Base-by-base conservation (phyloP, 768 basidiomycete species). In the Leccinum broughii region DNA sequence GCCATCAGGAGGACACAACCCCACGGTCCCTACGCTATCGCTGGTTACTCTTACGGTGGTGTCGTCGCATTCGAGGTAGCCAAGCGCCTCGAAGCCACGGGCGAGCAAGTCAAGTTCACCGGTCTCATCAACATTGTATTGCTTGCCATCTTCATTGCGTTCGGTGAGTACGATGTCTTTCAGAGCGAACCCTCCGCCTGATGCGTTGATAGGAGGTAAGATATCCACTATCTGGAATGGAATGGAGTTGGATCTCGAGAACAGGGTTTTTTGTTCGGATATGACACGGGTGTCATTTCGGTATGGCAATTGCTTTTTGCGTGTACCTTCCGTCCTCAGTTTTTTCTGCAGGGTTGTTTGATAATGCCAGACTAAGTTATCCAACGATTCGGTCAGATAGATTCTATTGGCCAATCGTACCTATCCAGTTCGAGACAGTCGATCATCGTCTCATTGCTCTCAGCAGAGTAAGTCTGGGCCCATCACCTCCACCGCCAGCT, bases 261-360 rank as follows among this genome's bases (percentile, higher is more conserved):
- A 4, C 41, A 65, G 86, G 85, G 11, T 28, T 88, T 87, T 70
- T 72, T 89, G 9, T 89, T 88, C 59, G 87, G 88, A 62, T 90
- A 89, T 70, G 88, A 90, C 63, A 88, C 90, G 69, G 87, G 89
- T 71, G 85, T 90, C 57, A 89, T 89, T 62, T 89, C 88, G 57
- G 86, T 88, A 61, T 55, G 81, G 70, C 6, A 5, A 14, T 51
- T 37, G 20, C 20, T 3, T 59, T 28, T 52, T 34, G 13, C n/a
- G 15, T 56, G 44, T 58, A 41, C 20, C 57, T 56, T 55, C 17
- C 58, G 54, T 61, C 20, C 17, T 57, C 13, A 55, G 11, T 26
- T 15, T 15, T n/a, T 14, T 34, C 26, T 30, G 4, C 66, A 87
- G 84, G 90, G 89, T 79, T 90, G 88, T 66, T 73, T 92, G 34